phyloP scores from a whole-genome alignment of 140 eudicot species.

The Stevia rebaudiana region DNA sequence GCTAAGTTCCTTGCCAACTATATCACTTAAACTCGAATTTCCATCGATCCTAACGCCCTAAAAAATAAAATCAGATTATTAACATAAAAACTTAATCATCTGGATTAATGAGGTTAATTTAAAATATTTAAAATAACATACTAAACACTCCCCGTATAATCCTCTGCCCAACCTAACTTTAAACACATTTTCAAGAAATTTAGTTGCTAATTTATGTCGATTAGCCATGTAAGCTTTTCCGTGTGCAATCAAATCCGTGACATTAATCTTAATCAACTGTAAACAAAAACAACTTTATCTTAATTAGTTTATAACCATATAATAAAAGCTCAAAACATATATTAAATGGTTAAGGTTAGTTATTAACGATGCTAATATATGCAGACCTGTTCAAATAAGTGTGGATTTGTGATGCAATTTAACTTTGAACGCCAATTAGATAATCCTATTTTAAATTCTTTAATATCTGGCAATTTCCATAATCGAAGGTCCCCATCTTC shows the following conservation, averaged over 20 bases:
- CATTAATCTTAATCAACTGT: slow-evolving; percentile 56
- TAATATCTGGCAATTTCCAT: slow-evolving; percentile 54
- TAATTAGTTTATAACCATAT: slow-evolving; percentile 11
- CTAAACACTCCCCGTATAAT: slow-evolving; percentile 83
- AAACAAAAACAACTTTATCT: slow-evolving; percentile 12
- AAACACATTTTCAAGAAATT: slow-evolving; percentile 50
- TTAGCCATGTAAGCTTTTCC: slow-evolving; percentile 46
- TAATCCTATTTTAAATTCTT: slow-evolving; percentile 68
- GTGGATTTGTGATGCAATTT: slow-evolving; percentile 74
- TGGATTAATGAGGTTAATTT: neutral
- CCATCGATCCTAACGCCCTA: slow-evolving; percentile 66
- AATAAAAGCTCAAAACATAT: neutral
- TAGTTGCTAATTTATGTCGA: slow-evolving; percentile 45
- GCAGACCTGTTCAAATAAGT: slow-evolving; percentile 66
- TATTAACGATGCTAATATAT: neutral
- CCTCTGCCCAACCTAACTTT: slow-evolving; percentile 74
- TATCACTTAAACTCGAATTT: slow-evolving; percentile 52
- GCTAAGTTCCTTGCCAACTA: slow-evolving; percentile 70
- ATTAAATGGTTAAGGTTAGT: neutral
- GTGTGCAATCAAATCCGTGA: slow-evolving; percentile 38
- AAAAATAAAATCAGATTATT: neutral
- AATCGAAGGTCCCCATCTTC: slow-evolving; percentile 66
- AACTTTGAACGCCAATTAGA: slow-evolving; percentile 63
- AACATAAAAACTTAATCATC: neutral
- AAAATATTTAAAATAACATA: slow-evolving; percentile 25